phyloP scores from a whole-genome alignment of 768 basidiomycete species.

The Cystobasidium ongulense region DNA sequence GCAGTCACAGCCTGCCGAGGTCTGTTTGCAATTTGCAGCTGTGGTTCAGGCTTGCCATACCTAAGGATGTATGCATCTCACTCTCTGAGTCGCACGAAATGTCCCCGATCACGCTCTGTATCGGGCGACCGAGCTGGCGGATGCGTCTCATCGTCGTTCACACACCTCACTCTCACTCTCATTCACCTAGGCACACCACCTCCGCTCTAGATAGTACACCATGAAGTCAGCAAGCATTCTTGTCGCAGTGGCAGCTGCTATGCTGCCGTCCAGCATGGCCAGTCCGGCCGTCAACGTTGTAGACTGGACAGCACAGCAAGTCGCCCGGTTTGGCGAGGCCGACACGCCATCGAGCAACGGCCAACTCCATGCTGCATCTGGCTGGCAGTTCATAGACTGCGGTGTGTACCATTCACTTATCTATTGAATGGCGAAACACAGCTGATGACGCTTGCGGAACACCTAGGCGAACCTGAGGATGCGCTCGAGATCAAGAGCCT shows the following conservation, averaged over 20 bases:
- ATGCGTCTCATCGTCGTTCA: too few relatives aligned
- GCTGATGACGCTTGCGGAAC: too few relatives aligned
- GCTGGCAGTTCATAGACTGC: constrained; percentile 29
- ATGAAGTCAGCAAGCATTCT: constrained; percentile 1
- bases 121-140: too few relatives aligned
- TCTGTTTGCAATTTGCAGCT: too few relatives aligned
- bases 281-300: constrained; percentile 6
- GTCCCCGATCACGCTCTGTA: too few relatives aligned
- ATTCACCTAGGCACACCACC: too few relatives aligned
- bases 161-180: too few relatives aligned
- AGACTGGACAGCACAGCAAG: constrained; percentile 9
- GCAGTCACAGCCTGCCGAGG: too few relatives aligned
- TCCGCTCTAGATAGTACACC: neutral
- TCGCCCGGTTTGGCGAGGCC: neutral
- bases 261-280: constrained; percentile 4
- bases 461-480: constrained; percentile 33
- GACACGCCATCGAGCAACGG: constrained; percentile 7
- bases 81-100: too few relatives aligned
- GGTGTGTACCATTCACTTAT: constrained; percentile 17
- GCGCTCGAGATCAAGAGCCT: constrained; percentile 38
- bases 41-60: too few relatives aligned
- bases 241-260: neutral
- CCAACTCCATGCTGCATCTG: constrained; percentile 16
- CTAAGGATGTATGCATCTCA: too few relatives aligned
- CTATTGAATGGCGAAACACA: neutral